Percentiles rank a stretch among this genome's conserved stretches.
Evolutionary conservation across 805 yeast species (phyloP).

Genomic region (Suhomyces sp.): DNA sequence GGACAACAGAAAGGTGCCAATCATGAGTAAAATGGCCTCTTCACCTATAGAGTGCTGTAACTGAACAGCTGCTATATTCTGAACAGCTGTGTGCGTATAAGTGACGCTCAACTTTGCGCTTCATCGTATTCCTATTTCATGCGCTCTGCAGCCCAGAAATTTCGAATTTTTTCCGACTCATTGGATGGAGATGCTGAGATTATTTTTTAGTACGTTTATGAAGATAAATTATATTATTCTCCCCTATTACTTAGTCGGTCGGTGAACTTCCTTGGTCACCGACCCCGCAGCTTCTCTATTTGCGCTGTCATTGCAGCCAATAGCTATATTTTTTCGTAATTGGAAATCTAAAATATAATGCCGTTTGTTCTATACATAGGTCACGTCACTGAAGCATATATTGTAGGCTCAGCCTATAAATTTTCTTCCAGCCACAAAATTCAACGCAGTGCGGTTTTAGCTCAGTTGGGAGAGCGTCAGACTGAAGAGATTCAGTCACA

Average conservation of each 20-base stretch:
- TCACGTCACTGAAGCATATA: too few species aligned
- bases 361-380: not conserved
- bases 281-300: not conserved
- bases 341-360: too few species aligned
- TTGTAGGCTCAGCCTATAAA: not conserved
- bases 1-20: too few species aligned
- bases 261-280: not conserved
- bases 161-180: not conserved
- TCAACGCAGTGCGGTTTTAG: slow-evolving; percentile 24
- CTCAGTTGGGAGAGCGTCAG: slow-evolving; percentile 40
- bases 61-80: too few species aligned
- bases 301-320: not conserved
- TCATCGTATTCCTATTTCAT: not conserved
- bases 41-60: too few species aligned
- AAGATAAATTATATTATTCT: too few species aligned
- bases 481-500: slow-evolving; percentile 30
- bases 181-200: too few species aligned
- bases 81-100: not conserved
- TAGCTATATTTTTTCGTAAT: too few species aligned
- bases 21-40: too few species aligned
- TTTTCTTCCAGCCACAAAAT: not conserved
- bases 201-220: not conserved
- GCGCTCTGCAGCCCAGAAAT: not conserved
- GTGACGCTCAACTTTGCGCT: not conserved
- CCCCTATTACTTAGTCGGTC: not conserved